These are phyloP conservation scores for Boletus rufocinnamomeus DNA, from an alignment of 768 basidiomycete genomes.

Conservation along the genomic window DNA sequence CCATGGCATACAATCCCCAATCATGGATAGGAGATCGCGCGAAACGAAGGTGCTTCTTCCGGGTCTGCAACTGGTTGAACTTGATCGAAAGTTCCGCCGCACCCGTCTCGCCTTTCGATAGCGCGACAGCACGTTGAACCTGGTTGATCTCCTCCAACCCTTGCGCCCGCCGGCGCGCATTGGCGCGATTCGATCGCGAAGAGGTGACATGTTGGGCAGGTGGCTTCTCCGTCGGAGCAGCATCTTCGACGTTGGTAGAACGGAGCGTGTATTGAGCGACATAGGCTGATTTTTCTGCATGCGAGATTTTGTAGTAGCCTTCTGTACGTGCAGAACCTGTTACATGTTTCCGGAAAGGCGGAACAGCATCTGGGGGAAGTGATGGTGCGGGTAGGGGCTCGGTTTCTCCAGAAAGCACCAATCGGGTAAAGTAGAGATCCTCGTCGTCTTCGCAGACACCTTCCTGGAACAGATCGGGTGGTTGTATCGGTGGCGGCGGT, in stretches of 20 bases:
- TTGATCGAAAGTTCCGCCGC: slow-evolving; percentile 80
- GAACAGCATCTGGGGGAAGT: slow-evolving; percentile 43
- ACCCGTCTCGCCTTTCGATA: slow-evolving; percentile 74
- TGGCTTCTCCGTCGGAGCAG: slow-evolving; percentile 42
- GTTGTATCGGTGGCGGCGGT: slow-evolving; percentile 44
- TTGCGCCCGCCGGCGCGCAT: slow-evolving; percentile 86
- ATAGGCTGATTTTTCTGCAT: slow-evolving; percentile 88
- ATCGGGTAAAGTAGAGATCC: slow-evolving; percentile 76
- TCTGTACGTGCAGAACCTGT: slow-evolving; percentile 91
- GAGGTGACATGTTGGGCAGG: slow-evolving; percentile 62
- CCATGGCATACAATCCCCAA: slow-evolving; percentile 98
- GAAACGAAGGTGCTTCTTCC: slow-evolving; percentile 97
- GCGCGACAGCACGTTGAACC: slow-evolving; percentile 75
- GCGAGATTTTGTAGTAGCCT: slow-evolving; percentile 94
- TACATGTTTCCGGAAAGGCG: slow-evolving; percentile 70
- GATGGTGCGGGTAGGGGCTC: slow-evolving; percentile 30
- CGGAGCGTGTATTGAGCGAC: slow-evolving; percentile 85
- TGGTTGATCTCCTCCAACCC: slow-evolving; percentile 95
- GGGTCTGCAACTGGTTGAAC: slow-evolving; percentile 96
- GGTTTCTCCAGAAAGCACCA: slow-evolving; percentile 30
- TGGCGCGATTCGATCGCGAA: slow-evolving; percentile 89
- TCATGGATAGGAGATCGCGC: slow-evolving; percentile 95
- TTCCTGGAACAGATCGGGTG: slow-evolving; percentile 52
- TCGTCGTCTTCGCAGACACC: slow-evolving; percentile 85
- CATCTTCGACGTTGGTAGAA: slow-evolving; percentile 46